Base-by-base conservation (phyloP, 2,329 filamentous ascomycete genomes). In the Colletotrichum tofieldiae region DNA sequence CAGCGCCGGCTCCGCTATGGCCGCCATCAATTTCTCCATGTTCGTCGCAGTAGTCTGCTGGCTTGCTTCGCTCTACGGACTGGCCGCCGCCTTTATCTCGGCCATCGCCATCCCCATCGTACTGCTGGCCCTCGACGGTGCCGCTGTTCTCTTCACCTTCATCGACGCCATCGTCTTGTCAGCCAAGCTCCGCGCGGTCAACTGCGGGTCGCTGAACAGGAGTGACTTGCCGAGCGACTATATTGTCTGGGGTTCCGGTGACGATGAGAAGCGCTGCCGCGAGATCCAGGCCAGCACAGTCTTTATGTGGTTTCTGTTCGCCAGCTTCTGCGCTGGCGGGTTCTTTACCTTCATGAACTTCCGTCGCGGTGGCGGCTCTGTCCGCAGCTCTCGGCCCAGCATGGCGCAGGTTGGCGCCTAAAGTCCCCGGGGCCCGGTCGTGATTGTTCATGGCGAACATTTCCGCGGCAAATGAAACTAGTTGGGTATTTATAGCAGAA, bases 241-340 rank as follows among this genome's bases (percentile, higher is more conserved):
- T 83, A 90, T 93, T 79, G 91, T 86, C 35, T 92, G 87, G 79
- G 91, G 91, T 69, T 91, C 90, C 56, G 72, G 75, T 73, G 79
- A 92, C 81, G 84, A 87, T 72, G 81, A 85, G 79, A 90, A 92
- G 84, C 89, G 92, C 75, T 95, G 93, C 84, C 91, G 89, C 74
- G 90, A 94, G 83, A 89, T 94, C 20, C 93, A 95, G 84, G 93
- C 93, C 47, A 88, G 89, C 74, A 90, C 89, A 43, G 92, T 90
- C 47, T 96, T 96, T 84, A 87, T 94, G 83, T 96, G 92, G 92
- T 95, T 95, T 83, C 88, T 94, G 60, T 94, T 92, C 80, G 87
- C 84, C 49, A 85, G 88, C 35, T 93, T 92, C 78, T 83, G 85
- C 37, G 90, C 84, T 4, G 86, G 87, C 51, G 79, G 91, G 55